Base-by-base conservation (phyloP, 2,329 filamentous ascomycete species). In the Gnomoniopsis smithogilvyi region DNA sequence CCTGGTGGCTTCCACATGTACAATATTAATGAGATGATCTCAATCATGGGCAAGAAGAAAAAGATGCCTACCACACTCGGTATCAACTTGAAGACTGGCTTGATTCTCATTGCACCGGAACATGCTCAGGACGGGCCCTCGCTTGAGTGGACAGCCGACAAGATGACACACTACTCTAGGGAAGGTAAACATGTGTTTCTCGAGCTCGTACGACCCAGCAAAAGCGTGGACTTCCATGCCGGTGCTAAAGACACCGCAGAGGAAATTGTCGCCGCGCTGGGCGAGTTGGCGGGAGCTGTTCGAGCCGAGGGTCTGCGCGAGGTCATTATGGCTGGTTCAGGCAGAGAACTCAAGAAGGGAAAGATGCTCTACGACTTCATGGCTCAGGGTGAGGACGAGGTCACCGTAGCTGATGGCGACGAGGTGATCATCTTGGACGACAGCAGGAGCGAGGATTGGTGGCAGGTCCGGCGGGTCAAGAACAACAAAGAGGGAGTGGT, bases 101-200 rank as follows among this genome's bases (percentile, higher is more conserved):
- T 89, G 34, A 96, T 99, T 65, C 87, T 96, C 74, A 91, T 99
- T 67, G 90, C 92, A 0, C 93, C 94, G 0, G 94, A 96, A 70
- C 91, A 90, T 70, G 81, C 87, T 52, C 83, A 87, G 62, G 92
- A 97, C 71, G 93, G 92, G 1, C 89, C 90, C 3, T 87, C 91
- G 61, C 88, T 96, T 69, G 93, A 96, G 73, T 99, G 95, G 95
- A 89, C 88, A 1, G 94, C 92, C 1, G 93, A 98, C 47, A 95
- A 90, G 71, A 89, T 99, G 81, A 92, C 90, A n/a, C 92, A 97
- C 73, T 98, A 98, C 73, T 97, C 93, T 22, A 92, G 96, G 59
- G 95, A 99, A 76, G 95, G 94, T 38, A 99, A 99, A 71, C 95
- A 98, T 73, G 91, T 99, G 15, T 99, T 99, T 69, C 81, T 99